Evolutionary conservation across 1,284 basidiomycete species (phyloP), one percentile per base, ranked within the genome.

Genomic region (Puccinia coronata): DNA sequence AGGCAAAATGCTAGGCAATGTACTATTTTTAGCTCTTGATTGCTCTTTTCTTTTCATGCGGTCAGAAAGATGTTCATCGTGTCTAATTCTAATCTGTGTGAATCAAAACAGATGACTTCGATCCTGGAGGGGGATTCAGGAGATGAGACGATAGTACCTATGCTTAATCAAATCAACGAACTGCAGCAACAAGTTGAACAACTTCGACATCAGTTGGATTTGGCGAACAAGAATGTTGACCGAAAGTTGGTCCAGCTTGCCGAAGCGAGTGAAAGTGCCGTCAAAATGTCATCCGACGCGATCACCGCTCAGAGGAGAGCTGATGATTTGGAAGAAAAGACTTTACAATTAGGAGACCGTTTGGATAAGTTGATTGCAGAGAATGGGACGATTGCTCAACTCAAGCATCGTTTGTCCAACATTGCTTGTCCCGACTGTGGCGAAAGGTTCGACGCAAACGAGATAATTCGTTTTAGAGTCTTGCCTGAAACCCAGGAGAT

Each of bases 201-300:
- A 14, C 82, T 84, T 28, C 91, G 93, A 83, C 87, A 87, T 18
- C 90, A 93, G 83, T 90, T 95, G 25, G 91, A 92, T 82, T 88
- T 85, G 1, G 93, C 92, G 4, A 94, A 94, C 85, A 90, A 92
- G 59, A 92, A 90, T 83, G 92, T 95, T 71, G 93, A 95, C 83
- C 91, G 93, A 84, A 94, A 94, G 85, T 88, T 95, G 12, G 92
- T 92, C 85, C 90, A 91, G 81, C 90, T 95, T 6, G 92, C 92
- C 84, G 90, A 92, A 81, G 91, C 92, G 1, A 92, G 92, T 0
- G 86, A 91, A 5, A 91, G 90, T 88, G 89, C 86, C 1, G 82
- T 87, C n/a, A 82, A 84, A 1, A 83, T 88, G n/a, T 76, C 59
- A 18, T 49, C 49, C 23, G 74, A 76, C 9, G 57, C 59, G 23